Base-by-base conservation (phyloP, 495 filamentous ascomycete genomes). In the Lasiosphaeria miniovina region DNA sequence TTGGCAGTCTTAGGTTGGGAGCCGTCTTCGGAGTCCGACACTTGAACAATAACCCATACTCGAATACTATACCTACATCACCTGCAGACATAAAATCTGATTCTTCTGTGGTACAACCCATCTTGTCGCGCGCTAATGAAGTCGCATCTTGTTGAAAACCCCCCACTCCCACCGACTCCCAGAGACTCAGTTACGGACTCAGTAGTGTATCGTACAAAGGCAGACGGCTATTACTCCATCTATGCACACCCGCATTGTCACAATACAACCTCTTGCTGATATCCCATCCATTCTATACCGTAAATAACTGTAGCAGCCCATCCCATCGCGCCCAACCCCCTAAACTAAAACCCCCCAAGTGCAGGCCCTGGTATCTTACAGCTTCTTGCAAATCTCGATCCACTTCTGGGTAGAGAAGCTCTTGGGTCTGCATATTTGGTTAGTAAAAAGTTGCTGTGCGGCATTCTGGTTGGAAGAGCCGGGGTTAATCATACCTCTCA, bases 371-470 rank as follows among this genome's bases (percentile, higher is more conserved):
- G 49, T 55, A 65, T 57, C 49, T 91, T 90, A 98, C 77, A 98
- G 81, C 80, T 89, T 91, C 71, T 79, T 71, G 92, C 86, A 66
- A 62, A 98, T 86, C 83, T 98, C 93, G 74, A 92, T 88, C 82
- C 90, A 98, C 73, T 94, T 93, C 70, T 91, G 90, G 54, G 94
- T 98, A 75, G 88, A 92, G 88, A 96, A 98, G 62, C 87, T 91
- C 89, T 98, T 98, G 74, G 94, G 94, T 65, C 88, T 72, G 57
- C 61, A 65, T 33, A 53, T 35, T 46, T 4, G 11, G 46, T 58
- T 58, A 57, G 54, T 43, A 6, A 17, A n/a, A 6, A 8, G 49
- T 24, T 51, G 32, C 49, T 51, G 49, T 24, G 36, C 12, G 10
- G 33, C 52, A n/a, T 17, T 52, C 4, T 33, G 41, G 24, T 36